A percentile compares a stretch with the other conserved stretches of the same genome.
phyloP scores from a whole-genome alignment of 768 basidiomycete genomes.

The Psilocybe subaeruginosa region DNA sequence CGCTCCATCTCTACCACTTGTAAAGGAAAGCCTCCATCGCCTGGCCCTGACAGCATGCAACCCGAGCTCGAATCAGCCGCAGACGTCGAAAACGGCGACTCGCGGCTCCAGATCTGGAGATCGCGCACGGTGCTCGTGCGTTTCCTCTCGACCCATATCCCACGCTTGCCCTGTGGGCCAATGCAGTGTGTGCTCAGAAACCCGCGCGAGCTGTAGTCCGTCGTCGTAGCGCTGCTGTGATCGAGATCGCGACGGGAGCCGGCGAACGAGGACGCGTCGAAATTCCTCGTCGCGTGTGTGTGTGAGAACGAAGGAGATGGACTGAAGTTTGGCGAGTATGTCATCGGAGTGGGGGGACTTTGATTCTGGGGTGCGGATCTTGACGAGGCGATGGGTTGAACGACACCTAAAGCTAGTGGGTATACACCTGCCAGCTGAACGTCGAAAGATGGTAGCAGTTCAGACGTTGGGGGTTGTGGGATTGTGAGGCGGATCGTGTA shows the following conservation, averaged over 20 bases:
- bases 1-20: slow-evolving; percentile 28
- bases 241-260: not conserved
- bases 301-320: slow-evolving; percentile 18
- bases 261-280: not conserved
- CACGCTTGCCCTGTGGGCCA: slow-evolving; percentile 52
- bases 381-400: slow-evolving; percentile 14
- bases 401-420: slow-evolving; percentile 35
- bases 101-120: slow-evolving; percentile 44
- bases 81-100: not conserved
- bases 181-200: slow-evolving; percentile 54
- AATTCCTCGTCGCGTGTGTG: slow-evolving; percentile 3
- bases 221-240: not conserved
- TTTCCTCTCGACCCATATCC: slow-evolving; percentile 58
- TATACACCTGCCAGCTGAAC: slow-evolving; percentile 47
- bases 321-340: slow-evolving; percentile 15
- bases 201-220: slow-evolving; percentile 34
- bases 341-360: not conserved
- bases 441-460: slow-evolving; percentile 24
- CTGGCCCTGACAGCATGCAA: not conserved
- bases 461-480: slow-evolving; percentile 2
- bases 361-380: not conserved
- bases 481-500: slow-evolving; percentile 36
- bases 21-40: not conserved
- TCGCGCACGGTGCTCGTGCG: slow-evolving; percentile 43
- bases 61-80: not conserved